Conservation (phyloP, 768 basidiomycete genomes). For the Agrocybe praecox region DNA sequence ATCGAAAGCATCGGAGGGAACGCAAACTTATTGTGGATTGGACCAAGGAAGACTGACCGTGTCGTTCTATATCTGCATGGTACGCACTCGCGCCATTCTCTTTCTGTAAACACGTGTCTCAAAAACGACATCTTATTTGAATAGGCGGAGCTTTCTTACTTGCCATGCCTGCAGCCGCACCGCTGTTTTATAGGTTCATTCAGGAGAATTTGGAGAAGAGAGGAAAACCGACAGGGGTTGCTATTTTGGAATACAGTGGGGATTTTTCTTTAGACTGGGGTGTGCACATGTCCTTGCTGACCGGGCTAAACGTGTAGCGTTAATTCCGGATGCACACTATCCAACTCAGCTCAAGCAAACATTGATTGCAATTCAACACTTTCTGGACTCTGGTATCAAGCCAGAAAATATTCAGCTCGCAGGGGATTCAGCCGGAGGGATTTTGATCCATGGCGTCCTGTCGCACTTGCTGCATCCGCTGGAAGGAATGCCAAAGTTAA, state of each 20-base stretch:
- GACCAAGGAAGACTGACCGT: constrained; percentile 20
- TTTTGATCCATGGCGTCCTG: constrained; percentile 35
- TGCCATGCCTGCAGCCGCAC: constrained; percentile 9
- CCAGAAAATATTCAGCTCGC: constrained; percentile 34
- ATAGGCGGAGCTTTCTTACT: constrained; percentile 20
- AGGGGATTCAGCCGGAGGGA: constrained; percentile 44
- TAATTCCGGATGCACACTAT: constrained; percentile 35
- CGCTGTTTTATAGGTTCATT: constrained; percentile 22
- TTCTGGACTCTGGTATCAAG: constrained; percentile 28
- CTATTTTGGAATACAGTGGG: constrained; percentile 23
- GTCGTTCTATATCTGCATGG: constrained; percentile 30
- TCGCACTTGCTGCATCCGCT: constrained; percentile 40
- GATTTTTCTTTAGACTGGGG: neutral
- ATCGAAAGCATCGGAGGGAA: constrained; percentile 21
- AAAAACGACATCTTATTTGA: neutral
- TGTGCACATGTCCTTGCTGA: neutral
- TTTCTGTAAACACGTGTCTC: too few species aligned
- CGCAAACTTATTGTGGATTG: constrained; percentile 28
- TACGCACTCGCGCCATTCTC: neutral
- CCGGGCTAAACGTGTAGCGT: constrained; percentile 20
- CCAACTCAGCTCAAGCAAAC: constrained; percentile 36
- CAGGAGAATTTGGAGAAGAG: constrained; percentile 18
- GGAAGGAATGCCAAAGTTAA: constrained; percentile 23
- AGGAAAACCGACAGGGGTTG: constrained; percentile 14
- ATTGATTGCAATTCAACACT: constrained; percentile 29